These are phyloP conservation scores for Karstenula rhodostoma DNA, from an alignment of 2,329 filamentous ascomycete genomes.

Conservation along the genomic window DNA sequence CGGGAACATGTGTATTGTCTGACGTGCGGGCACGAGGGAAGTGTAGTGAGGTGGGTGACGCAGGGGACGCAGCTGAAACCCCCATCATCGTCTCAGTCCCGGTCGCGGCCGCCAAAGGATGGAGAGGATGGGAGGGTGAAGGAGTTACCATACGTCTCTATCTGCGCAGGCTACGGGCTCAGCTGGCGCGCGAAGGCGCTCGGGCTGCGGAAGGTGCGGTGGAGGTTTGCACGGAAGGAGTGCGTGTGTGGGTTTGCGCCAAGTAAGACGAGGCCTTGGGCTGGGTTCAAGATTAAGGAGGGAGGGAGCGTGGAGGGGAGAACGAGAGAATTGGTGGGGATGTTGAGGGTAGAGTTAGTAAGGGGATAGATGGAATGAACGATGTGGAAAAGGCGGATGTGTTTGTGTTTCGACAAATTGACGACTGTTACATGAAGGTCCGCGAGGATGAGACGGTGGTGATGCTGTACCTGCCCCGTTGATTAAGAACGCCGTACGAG, in stretches of 20 bases:
- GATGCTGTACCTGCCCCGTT: too few species aligned
- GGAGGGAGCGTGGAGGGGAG: neutral
- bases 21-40: neutral
- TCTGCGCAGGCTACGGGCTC: conserved; percentile 2
- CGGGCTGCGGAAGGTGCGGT: neutral
- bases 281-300: conserved; percentile 1
- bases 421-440: too few species aligned
- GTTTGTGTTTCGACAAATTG: too few species aligned
- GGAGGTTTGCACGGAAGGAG: neutral
- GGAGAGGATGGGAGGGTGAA: neutral
- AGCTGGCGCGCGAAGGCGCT: conserved; percentile 5
- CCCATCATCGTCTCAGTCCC: too few species aligned
- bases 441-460: too few species aligned
- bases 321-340: neutral
- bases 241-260: neutral
- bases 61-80: neutral
- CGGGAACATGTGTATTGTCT: conserved; percentile 7
- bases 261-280: neutral
- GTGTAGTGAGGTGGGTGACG: neutral
- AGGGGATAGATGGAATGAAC: neutral
- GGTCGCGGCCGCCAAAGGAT: too few species aligned
- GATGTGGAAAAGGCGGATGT: too few species aligned
- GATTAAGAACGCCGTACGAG: too few species aligned
- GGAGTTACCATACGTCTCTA: conserved; percentile 6
- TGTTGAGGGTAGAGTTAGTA: neutral